These are phyloP conservation scores for Globisporangium splendens DNA, from an alignment of 352 stramenopile genomes.

Conservation along the genomic window DNA sequence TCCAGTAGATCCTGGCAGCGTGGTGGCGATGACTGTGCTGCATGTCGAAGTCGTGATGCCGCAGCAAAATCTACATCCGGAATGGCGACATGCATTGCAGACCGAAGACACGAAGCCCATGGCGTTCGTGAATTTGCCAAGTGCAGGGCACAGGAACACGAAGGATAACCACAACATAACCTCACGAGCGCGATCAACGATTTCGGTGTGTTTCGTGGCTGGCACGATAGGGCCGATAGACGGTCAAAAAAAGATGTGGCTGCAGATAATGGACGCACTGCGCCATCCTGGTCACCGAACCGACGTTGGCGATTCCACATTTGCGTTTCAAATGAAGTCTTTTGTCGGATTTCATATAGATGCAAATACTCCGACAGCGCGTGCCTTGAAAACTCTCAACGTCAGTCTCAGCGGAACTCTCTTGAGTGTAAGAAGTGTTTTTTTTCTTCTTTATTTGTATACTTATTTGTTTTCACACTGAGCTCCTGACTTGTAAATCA, in stretches of 20 bases:
- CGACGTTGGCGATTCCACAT: neutral
- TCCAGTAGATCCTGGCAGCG: neutral
- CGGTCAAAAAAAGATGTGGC: slow-evolving; percentile 60
- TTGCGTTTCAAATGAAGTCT: slow-evolving; percentile 27
- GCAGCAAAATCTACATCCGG: slow-evolving; percentile 12
- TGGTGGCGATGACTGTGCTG: slow-evolving; percentile 12
- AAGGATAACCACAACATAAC: neutral
- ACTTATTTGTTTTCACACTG: neutral
- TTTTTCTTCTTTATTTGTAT: neutral
- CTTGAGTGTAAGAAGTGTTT: slow-evolving; percentile 5
- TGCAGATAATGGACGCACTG: slow-evolving; percentile 46
- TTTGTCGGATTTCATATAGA: slow-evolving; percentile 26
- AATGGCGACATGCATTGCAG: slow-evolving; percentile 16
- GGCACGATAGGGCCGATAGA: slow-evolving; percentile 31
- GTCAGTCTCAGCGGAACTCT: slow-evolving; percentile 24
- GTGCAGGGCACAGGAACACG: neutral
- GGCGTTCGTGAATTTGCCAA: slow-evolving; percentile 27
- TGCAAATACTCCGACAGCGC: slow-evolving; percentile 15
- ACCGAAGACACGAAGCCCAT: slow-evolving; percentile 8
- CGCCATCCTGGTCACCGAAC: neutral
- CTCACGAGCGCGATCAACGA: neutral
- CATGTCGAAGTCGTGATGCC: slow-evolving; percentile 49
- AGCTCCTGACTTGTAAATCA: neutral
- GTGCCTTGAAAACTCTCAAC: slow-evolving; percentile 23
- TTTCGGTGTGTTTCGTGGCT: slow-evolving; percentile 39